A percentile compares a stretch with the other conserved stretches of the same genome.
Conservation (phyloP, 257 asterid genomes). For the Scutellaria baicalensis region DNA sequence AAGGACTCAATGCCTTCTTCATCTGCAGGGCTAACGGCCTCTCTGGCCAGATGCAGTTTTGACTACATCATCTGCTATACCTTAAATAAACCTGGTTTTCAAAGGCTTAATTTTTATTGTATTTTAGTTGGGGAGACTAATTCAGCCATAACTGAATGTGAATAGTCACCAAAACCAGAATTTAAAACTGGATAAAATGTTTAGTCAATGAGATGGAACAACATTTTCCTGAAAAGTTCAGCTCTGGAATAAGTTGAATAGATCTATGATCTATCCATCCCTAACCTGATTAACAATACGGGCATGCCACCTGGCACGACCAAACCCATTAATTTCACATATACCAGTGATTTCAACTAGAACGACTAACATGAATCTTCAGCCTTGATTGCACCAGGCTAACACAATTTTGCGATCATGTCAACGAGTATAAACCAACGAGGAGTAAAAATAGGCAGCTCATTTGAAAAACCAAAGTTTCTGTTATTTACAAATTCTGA, state of each 20-base stretch:
- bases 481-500: conserved; percentile 13
- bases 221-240: conserved; percentile 9
- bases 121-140: conserved; percentile 10
- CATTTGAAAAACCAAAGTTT: not conserved
- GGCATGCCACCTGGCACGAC: not conserved
- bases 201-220: not conserved
- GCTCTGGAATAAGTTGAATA: not conserved
- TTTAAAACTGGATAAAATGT: not conserved
- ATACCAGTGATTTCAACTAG: too few species aligned
- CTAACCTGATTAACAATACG: not conserved
- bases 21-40: conserved; percentile 16
- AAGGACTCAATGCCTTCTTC: conserved; percentile 35
- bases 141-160: conserved; percentile 17
- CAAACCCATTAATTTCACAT: not conserved
- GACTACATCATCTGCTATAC: not conserved
- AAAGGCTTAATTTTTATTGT: not conserved
- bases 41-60: not conserved
- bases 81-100: not conserved
- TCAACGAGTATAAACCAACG: not conserved
- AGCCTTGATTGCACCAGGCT: not conserved
- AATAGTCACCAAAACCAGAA: not conserved
- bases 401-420: not conserved
- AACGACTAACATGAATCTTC: not conserved
- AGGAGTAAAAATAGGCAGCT: not conserved
- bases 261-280: not conserved